Evolutionary conservation across 257 asterid genomes (phyloP).

Genomic region (Solanum peruvianum): DNA sequence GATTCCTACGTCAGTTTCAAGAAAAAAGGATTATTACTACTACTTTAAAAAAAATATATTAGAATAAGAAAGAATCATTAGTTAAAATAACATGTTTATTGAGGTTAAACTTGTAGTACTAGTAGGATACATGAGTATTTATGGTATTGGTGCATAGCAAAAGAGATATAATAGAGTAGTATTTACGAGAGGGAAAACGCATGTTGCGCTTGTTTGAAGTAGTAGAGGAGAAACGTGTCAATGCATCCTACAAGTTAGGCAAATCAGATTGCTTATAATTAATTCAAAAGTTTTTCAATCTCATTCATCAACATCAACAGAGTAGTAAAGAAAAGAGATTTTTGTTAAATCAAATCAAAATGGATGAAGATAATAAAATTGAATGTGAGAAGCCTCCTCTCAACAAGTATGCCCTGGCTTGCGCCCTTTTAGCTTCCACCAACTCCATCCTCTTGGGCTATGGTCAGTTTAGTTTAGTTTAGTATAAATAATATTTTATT

Average conservation of each 20-base stretch:
- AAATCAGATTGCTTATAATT: neutral
- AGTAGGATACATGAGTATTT: neutral
- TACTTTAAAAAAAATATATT: too few relatives aligned
- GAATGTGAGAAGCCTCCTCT: conserved; percentile 5
- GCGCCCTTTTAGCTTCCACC: conserved; percentile 77
- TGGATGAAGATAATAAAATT: neutral
- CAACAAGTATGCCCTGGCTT: conserved; percentile 55
- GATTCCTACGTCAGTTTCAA: neutral
- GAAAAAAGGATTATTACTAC: neutral
- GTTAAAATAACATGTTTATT: too few relatives aligned
- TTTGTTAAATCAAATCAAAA: neutral
- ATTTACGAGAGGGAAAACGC: neutral
- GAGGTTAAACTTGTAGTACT: neutral
- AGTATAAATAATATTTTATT: neutral
- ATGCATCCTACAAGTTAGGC: neutral
- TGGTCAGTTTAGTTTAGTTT: conserved; percentile 15
- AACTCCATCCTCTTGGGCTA: conserved; percentile 79
- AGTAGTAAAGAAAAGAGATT: neutral
- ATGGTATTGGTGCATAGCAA: neutral
- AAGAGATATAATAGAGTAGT: neutral
- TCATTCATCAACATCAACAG: neutral
- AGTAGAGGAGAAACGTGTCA: neutral
- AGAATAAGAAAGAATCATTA: too few relatives aligned
- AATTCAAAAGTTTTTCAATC: neutral
- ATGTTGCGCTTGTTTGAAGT: neutral